Conservation (phyloP, 257 asterid genomes). For the Solanum ossicruentum region DNA sequence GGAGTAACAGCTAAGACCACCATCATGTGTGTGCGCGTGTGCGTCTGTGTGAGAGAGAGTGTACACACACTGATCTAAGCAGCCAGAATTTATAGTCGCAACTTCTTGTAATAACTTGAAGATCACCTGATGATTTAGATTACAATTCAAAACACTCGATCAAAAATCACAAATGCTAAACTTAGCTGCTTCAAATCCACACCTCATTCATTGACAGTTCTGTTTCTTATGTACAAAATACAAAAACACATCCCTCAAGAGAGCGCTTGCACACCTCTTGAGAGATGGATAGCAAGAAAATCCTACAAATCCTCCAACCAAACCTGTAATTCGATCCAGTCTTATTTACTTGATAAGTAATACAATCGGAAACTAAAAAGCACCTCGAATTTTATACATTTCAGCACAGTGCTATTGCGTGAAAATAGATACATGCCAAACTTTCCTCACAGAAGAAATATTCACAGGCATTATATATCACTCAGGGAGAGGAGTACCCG, state of each 20-base stretch:
- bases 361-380: background rate
- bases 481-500: conserved; percentile 34
- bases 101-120: background rate
- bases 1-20: background rate
- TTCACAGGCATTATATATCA: background rate
- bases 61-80: background rate
- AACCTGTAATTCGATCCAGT: background rate
- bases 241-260: background rate
- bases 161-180: background rate
- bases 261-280: background rate
- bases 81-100: background rate
- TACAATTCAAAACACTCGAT: background rate
- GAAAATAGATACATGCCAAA: background rate
- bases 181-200: background rate
- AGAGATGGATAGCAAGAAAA: background rate
- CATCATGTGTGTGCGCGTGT: background rate
- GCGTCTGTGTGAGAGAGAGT: background rate
- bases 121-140: background rate
- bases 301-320: background rate
- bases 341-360: background rate
- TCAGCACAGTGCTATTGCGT: background rate
- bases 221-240: background rate
- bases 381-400: background rate
- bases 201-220: background rate
- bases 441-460: background rate